Base-by-base conservation (phyloP, 139 green algal genomes). In the Tetraselmis striata region DNA sequence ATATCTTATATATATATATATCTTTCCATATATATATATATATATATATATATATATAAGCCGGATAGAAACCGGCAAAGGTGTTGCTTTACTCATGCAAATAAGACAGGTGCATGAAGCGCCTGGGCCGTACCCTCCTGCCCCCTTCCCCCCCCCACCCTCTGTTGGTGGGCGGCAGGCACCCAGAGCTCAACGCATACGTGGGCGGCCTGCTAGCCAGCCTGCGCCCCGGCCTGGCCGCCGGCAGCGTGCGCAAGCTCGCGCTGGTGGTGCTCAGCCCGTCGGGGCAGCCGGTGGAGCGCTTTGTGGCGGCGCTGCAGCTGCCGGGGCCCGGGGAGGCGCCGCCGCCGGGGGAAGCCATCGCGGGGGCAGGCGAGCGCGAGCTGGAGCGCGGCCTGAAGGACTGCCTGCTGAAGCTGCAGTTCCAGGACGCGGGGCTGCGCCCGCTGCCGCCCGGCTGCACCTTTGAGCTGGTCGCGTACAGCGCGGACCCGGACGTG, bases 161-260 rank as follows among this genome's bases (percentile, higher is more conserved):
- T n/a, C n/a, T 67, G 11, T 67, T 5, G 45, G 45, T 67, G 45
- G 5, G 11, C 18, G 45, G 45, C 5, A 76, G 83, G 28, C 87
- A 92, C 59, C 88, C 87, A 29, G 83, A 87, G 1, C 78, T 92
- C 11, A 84, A 82, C 31, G 45, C 81, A 2, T 92, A 92, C 83
- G 84, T 90, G 1, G 26, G 83, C 30, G 30, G 79, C 27, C 29
- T 85, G 0, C 76, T 88, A 1, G 31, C 26, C 0, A 85, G 81
- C 32, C 75, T 91, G 22, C 75, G 82, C 79, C 85, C 86, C 26
- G 26, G 79, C 0, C 27, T 45, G 22, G 5, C 1, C 25, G 11
- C 29, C 59, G 84, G 78, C 45, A 82, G 28, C 2, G 29, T 91
- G 0, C 30, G 75, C 1, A 91, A 90, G 77, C 32, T 91, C 2